Evolutionary conservation across 2,329 filamentous ascomycete genomes (phyloP), one percentile per base, ranked within the genome.

Genomic region (Phialocephala subalpina): DNA sequence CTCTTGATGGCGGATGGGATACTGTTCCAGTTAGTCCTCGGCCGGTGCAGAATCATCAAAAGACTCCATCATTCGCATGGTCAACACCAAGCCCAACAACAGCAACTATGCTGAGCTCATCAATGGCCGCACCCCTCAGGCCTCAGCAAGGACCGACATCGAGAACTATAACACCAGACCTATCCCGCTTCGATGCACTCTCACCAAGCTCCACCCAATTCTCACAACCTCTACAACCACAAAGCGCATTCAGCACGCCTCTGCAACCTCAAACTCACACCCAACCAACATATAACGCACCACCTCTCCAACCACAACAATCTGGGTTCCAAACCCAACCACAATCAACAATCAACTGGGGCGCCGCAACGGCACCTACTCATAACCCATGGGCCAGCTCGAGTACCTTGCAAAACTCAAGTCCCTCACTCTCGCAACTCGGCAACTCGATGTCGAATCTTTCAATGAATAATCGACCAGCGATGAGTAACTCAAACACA

Each of bases 191-290:
- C 69, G 82, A 84, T 57, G 74, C 85, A 20, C 80, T 90, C 67
- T 82, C 83, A 1, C 88, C 88, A 0, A 83, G 85, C 3, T 80
- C 84, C 16, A 90, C 88, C 1, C 88, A 91, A 75, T 90, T 84
- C 74, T 89, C 87, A 1, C 83, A 89, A 67, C 87, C 88, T 0
- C 67, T 77, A 33, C 76, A 78, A 58, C 76, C 77, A 2, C 76
- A 89, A 35, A 85, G 85, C 62, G 84, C 85, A 1, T 67, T 67
- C 45, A 65, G 57, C 63, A 35, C 64, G 29, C 58, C 47, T 45
- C 49, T 49, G 20, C 70, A 66, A 53, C 66, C 69, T 11, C 73
- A 69, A 16, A 53, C 49, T 29, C 73, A 69, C 14, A 53, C 49
- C 16, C 72, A 65, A 16, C 67, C 52, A 36, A 65, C 53, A 55